Conservation (phyloP, 305 asterid genomes). For the Caryopteris hybrid region DNA sequence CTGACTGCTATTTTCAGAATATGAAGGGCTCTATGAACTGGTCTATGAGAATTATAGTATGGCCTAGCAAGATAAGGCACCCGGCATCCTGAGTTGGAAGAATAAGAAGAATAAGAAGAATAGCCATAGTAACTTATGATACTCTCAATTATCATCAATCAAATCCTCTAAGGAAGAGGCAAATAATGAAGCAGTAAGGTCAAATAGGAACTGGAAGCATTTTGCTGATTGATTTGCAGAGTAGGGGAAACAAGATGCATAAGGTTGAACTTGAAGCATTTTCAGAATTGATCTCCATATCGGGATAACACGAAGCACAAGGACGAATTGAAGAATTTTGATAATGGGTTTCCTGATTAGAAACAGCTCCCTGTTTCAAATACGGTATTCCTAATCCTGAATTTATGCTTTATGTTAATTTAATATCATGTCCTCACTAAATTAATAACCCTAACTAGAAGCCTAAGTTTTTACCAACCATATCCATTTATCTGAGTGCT, state of each 20-base stretch:
- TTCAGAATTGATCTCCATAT: neutral
- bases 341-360: slow-evolving; percentile 3
- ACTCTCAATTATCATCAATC: neutral
- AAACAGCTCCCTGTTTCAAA: slow-evolving; percentile 13
- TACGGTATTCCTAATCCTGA: slow-evolving; percentile 17
- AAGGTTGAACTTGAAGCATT: neutral
- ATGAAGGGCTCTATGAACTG: neutral
- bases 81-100: neutral
- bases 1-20: slow-evolving; percentile 12
- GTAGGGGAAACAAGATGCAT: neutral
- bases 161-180: neutral
- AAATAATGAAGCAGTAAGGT: neutral
- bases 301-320: neutral
- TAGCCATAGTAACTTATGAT: neutral
- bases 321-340: neutral
- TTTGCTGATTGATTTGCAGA: neutral
- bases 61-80: neutral
- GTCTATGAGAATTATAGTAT: neutral
- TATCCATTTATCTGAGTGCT: slow-evolving; percentile 3
- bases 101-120: neutral
- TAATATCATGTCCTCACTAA: neutral
- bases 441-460: neutral
- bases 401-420: neutral
- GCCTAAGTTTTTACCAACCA: neutral
- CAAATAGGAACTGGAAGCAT: neutral